These are phyloP conservation scores for Kodamaea kaohsiungensis DNA, from an alignment of 805 yeast genomes.

Conservation along the genomic window DNA sequence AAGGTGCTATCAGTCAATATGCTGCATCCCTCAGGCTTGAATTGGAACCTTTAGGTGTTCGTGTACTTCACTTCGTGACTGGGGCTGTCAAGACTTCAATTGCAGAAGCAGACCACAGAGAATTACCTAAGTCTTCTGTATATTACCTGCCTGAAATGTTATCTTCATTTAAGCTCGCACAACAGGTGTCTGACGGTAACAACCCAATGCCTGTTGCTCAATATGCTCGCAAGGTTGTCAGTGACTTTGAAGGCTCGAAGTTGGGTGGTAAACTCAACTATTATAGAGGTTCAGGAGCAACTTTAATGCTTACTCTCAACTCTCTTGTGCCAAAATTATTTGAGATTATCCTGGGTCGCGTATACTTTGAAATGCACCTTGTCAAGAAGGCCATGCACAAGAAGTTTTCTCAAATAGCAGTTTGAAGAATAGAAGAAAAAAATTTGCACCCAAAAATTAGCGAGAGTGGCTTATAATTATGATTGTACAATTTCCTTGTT, in stretches of 20 bases:
- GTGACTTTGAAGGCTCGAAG: slow-evolving; percentile 34
- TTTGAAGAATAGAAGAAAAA: slow-evolving; percentile 22
- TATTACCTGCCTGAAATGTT: slow-evolving; percentile 53
- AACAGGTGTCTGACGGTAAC: slow-evolving; percentile 58
- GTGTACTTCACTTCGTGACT: slow-evolving; percentile 67
- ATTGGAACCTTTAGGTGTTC: slow-evolving; percentile 69
- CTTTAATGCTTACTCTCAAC: neutral
- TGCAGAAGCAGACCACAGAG: slow-evolving; percentile 54
- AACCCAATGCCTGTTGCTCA: slow-evolving; percentile 59
- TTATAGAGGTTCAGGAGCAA: slow-evolving; percentile 5
- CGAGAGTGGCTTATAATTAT: no score
- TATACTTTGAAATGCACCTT: neutral
- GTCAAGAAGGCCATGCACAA: neutral
- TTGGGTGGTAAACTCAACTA: slow-evolving; percentile 4
- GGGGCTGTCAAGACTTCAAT: slow-evolving; percentile 77
- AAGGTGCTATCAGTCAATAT: slow-evolving; percentile 76
- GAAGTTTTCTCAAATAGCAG: neutral
- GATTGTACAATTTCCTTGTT: no score
- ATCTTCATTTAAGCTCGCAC: slow-evolving; percentile 46
- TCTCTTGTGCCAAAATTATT: neutral
- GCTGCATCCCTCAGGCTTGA: slow-evolving; percentile 65
- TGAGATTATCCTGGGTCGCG: neutral
- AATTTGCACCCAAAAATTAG: neutral
- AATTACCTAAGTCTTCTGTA: slow-evolving; percentile 55
- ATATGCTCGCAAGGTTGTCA: slow-evolving; percentile 58